phyloP scores from a whole-genome alignment of 2,329 filamentous ascomycete species.

The Fusarium nodosum region DNA sequence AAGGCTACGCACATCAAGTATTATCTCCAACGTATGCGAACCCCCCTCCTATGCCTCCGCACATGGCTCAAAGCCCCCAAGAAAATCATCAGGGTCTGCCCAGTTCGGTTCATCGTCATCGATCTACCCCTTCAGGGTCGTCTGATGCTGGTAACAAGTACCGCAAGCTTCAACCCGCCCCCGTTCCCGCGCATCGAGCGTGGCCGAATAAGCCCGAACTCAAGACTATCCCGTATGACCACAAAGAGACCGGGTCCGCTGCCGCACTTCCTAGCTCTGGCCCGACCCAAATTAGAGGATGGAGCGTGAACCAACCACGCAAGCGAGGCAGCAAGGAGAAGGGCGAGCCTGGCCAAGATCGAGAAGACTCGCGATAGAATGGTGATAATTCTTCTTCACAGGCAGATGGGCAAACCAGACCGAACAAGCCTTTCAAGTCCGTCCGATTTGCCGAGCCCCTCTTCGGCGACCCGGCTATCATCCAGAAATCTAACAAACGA shows the following conservation, averaged over 20 bases:
- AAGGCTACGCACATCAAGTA: constrained; percentile 52
- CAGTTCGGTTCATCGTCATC: constrained; percentile 53
- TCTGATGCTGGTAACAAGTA: constrained; percentile 62
- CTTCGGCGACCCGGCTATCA: constrained; percentile 31
- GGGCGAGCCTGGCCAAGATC: constrained; percentile 53
- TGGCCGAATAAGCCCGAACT: constrained; percentile 65
- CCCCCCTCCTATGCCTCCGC: constrained; percentile 49
- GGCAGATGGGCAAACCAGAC: constrained; percentile 33
- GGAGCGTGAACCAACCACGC: constrained; percentile 63
- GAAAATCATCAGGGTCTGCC: constrained; percentile 52
- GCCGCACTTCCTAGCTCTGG: constrained; percentile 69
- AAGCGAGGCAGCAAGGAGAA: constrained; percentile 57
- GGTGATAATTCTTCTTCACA: constrained; percentile 47
- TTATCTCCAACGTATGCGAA: constrained; percentile 57
- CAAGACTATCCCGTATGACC: constrained; percentile 71
- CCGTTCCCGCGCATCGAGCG: constrained; percentile 65
- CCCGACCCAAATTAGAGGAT: constrained; percentile 69
- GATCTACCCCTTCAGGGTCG: constrained; percentile 57
- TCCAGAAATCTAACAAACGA: constrained; percentile 31
- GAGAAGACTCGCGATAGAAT: constrained; percentile 58
- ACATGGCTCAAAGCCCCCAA: constrained; percentile 55
- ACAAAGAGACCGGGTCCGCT: constrained; percentile 69
- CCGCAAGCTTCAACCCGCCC: constrained; percentile 71
- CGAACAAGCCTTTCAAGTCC: constrained; percentile 36
- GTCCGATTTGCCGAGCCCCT: constrained; percentile 49